These are phyloP conservation scores for Pyrenochaeta sp. DNA, from an alignment of 2,329 filamentous ascomycete genomes.

Conservation along the genomic window DNA sequence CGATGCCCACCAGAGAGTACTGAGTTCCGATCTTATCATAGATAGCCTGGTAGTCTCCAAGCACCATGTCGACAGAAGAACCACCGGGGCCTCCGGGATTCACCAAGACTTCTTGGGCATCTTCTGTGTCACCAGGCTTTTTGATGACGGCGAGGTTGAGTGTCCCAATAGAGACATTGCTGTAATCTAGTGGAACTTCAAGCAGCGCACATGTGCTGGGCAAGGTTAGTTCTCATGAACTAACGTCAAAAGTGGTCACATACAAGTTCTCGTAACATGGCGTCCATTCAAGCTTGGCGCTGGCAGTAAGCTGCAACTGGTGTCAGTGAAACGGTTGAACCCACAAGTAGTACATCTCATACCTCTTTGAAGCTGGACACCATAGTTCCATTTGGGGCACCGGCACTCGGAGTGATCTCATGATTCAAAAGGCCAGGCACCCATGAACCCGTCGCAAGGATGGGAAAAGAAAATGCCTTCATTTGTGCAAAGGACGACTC, in stretches of 20 bases:
- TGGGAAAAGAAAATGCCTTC: no score
- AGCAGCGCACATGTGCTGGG: conserved; percentile 21
- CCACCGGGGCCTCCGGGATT: conserved; percentile 42
- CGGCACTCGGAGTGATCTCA: no score
- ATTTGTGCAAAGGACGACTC: no score
- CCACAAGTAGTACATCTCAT: neutral
- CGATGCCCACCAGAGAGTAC: conserved; percentile 47
- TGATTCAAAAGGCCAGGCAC: no score
- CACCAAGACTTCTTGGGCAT: conserved; percentile 22
- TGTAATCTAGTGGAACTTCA: conserved; percentile 30
- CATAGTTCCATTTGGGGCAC: conserved; percentile 6
- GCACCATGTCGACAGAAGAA: conserved; percentile 30
- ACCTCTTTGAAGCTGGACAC: conserved; percentile 2
- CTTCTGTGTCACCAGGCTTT: conserved; percentile 6
- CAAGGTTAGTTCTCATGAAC: neutral
- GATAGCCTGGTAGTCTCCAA: neutral
- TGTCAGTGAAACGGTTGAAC: neutral
- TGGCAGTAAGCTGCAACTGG: neutral
- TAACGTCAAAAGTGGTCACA: neutral
- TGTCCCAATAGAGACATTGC: conserved; percentile 14
- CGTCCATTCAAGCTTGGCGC: neutral
- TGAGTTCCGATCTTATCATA: conserved; percentile 6
- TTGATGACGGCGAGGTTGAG: conserved; percentile 24
- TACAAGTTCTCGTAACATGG: conserved; percentile 2
- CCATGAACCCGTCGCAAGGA: no score